Evolutionary conservation across 257 asterid genomes (phyloP).

Genomic region (Echium plantagineum): DNA sequence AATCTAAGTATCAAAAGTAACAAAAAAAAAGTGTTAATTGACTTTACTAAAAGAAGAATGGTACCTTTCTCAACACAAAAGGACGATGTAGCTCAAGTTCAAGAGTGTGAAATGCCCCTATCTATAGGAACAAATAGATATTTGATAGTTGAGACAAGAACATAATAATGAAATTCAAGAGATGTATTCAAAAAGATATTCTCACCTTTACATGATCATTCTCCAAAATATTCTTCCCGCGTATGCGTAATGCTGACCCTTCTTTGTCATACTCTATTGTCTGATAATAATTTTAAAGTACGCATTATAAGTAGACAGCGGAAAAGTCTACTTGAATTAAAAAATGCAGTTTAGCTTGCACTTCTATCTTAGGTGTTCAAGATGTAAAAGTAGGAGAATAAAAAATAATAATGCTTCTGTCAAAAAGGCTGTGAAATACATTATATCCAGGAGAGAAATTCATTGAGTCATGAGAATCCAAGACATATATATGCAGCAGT

Average conservation of each 20-base stretch:
- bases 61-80: conserved; percentile 81
- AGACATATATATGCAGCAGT: too few relatives aligned
- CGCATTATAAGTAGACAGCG: not conserved
- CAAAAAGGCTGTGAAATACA: not conserved
- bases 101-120: conserved; percentile 96
- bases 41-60: not conserved
- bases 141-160: conserved; percentile 8
- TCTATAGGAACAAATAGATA: conserved; percentile 33
- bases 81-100: conserved; percentile 87
- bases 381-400: not conserved
- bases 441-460: too few relatives aligned
- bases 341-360: not conserved
- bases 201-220: conserved; percentile 91
- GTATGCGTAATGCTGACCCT: conserved; percentile 79
- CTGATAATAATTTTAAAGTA: conserved; percentile 19
- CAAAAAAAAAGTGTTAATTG: not conserved
- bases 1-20: not conserved
- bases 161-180: conserved; percentile 6
- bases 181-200: conserved; percentile 4
- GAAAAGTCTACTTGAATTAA: not conserved
- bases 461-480: not conserved
- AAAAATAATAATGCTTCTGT: not conserved
- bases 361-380: not conserved
- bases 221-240: conserved; percentile 86
- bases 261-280: conserved; percentile 85